Conservation (phyloP, 768 basidiomycete genomes). For the Xerocomus spinulosus region DNA sequence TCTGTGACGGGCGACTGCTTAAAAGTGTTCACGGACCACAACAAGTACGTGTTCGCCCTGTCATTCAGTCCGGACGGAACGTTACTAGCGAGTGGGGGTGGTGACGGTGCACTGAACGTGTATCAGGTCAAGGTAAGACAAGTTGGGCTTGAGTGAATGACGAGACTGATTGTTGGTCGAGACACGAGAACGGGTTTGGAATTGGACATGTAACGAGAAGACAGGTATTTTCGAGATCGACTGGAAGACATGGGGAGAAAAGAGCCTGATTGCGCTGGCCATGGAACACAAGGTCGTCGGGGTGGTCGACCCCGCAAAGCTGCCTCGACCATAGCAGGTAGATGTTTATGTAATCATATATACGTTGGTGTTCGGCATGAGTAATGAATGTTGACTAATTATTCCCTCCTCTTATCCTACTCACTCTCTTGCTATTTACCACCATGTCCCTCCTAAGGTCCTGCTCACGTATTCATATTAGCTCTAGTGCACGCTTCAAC, state of each 20-base stretch:
- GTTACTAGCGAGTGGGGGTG: slow-evolving; percentile 71
- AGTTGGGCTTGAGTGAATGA: slow-evolving; percentile 10
- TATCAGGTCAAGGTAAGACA: slow-evolving; percentile 63
- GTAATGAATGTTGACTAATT: slow-evolving; percentile 14
- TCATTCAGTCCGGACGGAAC: slow-evolving; percentile 71
- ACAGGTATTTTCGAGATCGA: slow-evolving; percentile 73
- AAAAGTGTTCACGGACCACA: slow-evolving; percentile 67
- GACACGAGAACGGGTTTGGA: slow-evolving; percentile 50
- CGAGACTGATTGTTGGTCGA: slow-evolving; percentile 26
- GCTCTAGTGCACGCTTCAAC: slow-evolving; percentile 7
- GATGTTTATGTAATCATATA: background rate
- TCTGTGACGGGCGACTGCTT: slow-evolving; percentile 71
- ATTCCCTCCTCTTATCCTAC: background rate
- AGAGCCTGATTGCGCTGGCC: slow-evolving; percentile 64
- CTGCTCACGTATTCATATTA: too few species aligned
- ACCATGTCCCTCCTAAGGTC: slow-evolving; percentile 15
- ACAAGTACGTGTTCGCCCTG: slow-evolving; percentile 65
- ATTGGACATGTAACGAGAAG: slow-evolving; percentile 60
- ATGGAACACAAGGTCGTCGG: slow-evolving; percentile 66
- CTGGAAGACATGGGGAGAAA: slow-evolving; percentile 55
- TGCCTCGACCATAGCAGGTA: slow-evolving; percentile 3
- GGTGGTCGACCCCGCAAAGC: slow-evolving; percentile 55
- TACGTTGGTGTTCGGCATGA: slow-evolving; percentile 9
- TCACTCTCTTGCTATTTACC: background rate
- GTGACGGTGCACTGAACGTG: slow-evolving; percentile 71